A percentile compares a stretch with the other conserved stretches of the same genome.
These are phyloP conservation scores for Pseudocercospora eumusae DNA, from an alignment of 2,329 filamentous ascomycete species.

Conservation along the genomic window DNA sequence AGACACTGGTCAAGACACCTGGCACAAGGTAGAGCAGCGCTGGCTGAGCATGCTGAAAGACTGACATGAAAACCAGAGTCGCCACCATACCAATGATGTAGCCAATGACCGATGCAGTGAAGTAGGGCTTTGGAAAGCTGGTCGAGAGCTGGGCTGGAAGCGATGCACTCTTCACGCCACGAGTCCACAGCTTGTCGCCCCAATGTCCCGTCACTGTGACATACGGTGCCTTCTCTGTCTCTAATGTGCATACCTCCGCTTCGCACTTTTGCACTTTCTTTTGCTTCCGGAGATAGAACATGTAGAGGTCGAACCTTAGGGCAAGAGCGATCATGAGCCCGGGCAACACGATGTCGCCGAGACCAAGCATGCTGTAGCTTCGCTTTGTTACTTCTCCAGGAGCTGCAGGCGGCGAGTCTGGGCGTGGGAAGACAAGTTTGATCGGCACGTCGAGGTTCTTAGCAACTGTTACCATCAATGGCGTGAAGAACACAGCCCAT, in stretches of 20 bases:
- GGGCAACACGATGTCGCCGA: slow-evolving; percentile 92
- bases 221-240: slow-evolving; percentile 45
- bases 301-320: slow-evolving; percentile 85
- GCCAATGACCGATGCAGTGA: slow-evolving; percentile 72
- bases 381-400: slow-evolving; percentile 45
- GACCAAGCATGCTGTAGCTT: slow-evolving; percentile 71
- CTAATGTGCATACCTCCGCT: slow-evolving; percentile 23
- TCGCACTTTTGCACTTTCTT: slow-evolving; percentile 47
- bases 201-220: slow-evolving; percentile 65
- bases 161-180: slow-evolving; percentile 29
- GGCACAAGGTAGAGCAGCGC: slow-evolving; percentile 92
- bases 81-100: slow-evolving; percentile 76
- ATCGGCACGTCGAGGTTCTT: slow-evolving; percentile 88
- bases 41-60: slow-evolving; percentile 81
- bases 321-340: slow-evolving; percentile 88
- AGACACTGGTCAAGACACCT: slow-evolving; percentile 72
- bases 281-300: slow-evolving; percentile 73
- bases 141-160: slow-evolving; percentile 38
- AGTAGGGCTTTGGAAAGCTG: slow-evolving; percentile 80
- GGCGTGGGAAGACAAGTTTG: slow-evolving; percentile 81
- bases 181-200: slow-evolving; percentile 82
- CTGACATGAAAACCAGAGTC: slow-evolving; percentile 74
- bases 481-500: slow-evolving; percentile 86
- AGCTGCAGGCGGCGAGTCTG: slow-evolving; percentile 42
- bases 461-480: slow-evolving; percentile 84